phyloP scores from a whole-genome alignment of 768 basidiomycete genomes.

The Dacryopinax primogenitus region DNA sequence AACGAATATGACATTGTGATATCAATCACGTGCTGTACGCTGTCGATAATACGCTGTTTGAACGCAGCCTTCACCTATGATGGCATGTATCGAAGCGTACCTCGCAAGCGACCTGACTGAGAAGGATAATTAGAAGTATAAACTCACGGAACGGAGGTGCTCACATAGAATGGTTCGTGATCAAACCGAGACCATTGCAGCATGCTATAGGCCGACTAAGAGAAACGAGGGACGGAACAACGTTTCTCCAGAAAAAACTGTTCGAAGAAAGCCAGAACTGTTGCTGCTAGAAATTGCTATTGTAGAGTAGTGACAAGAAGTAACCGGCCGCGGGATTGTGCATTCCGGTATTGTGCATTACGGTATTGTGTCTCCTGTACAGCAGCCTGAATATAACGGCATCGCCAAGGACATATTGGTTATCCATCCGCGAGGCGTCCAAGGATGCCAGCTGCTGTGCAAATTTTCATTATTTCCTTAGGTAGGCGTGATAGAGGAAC shows the following conservation, averaged over 20 bases:
- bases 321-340: too few species aligned
- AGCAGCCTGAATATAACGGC: not conserved
- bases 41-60: conserved; percentile 42
- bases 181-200: too few species aligned
- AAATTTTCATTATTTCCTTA: not conserved
- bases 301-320: not conserved
- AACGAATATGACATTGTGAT: conserved; percentile 33
- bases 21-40: conserved; percentile 41
- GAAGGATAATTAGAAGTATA: not conserved
- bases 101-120: conserved; percentile 34
- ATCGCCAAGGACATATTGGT: not conserved
- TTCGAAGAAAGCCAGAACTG: too few species aligned
- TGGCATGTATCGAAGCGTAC: conserved; percentile 23
- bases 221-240: too few species aligned
- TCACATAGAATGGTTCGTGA: too few species aligned
- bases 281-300: not conserved
- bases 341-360: not conserved
- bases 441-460: not conserved
- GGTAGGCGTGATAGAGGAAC: not conserved
- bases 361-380: not conserved
- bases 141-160: too few species aligned
- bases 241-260: too few species aligned
- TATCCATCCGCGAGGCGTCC: not conserved
- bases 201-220: too few species aligned
- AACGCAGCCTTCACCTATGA: not conserved